phyloP scores from a whole-genome alignment of 192 early-diverging fungal genomes.

The Allomyces macrogynus region DNA sequence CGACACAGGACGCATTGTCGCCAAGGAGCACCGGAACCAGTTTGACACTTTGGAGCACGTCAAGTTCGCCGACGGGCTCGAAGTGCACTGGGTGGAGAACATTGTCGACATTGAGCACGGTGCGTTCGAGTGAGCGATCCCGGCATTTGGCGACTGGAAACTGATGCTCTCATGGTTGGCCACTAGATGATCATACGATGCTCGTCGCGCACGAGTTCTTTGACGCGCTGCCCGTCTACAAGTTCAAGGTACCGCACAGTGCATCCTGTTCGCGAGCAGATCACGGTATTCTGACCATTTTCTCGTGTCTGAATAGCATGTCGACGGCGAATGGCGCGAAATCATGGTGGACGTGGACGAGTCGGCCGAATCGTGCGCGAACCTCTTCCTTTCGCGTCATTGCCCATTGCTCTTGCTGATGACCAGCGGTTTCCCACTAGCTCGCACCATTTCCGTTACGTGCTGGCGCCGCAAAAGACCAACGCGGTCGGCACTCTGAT shows the following conservation, averaged over 20 bases:
- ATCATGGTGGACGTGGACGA: conserved; percentile 70
- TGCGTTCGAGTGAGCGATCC: no score
- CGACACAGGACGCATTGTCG: background rate
- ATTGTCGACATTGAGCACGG: conserved; percentile 1
- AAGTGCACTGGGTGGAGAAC: background rate
- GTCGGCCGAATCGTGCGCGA: conserved; percentile 19
- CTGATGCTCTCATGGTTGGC: no score
- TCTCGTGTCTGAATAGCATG: conserved; percentile 19
- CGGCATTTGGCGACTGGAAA: no score
- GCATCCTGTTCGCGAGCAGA: no score
- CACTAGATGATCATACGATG: conserved; percentile 18
- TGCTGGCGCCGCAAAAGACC: conserved; percentile 31
- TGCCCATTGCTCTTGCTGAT: no score
- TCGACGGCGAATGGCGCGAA: conserved; percentile 69
- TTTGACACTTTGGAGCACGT: background rate
- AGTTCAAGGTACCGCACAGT: conserved; percentile 34
- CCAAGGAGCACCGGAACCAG: background rate
- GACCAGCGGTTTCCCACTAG: conserved; percentile 8
- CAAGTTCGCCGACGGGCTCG: background rate
- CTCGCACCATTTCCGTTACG: conserved; percentile 53
- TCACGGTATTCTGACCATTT: no score
- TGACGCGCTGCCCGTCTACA: conserved; percentile 82
- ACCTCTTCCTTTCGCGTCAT: background rate
- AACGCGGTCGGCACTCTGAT: conserved; percentile 22
- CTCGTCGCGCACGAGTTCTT: conserved; percentile 92